Evolutionary conservation across 371 early-diverging fungal species (phyloP).

Genomic region (Gilbertella persicaria): DNA sequence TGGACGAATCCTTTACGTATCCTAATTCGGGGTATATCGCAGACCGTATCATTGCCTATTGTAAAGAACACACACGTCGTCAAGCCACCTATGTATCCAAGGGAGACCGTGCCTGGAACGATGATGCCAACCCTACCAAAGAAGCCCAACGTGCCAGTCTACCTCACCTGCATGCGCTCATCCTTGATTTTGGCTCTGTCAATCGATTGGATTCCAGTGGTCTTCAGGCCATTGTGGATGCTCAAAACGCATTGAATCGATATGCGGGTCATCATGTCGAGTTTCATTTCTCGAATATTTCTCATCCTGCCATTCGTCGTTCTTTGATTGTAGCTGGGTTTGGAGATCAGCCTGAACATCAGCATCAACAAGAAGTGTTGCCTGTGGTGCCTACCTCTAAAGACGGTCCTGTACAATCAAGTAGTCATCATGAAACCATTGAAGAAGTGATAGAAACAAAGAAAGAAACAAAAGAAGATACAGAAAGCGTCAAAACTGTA

Average conservation of each 20-base stretch:
- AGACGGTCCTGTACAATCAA: constrained; percentile 29
- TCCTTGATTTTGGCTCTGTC: constrained; percentile 69
- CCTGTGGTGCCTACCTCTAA: constrained; percentile 45
- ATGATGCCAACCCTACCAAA: constrained; percentile 29
- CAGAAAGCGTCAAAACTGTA: constrained; percentile 18
- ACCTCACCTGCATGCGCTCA: constrained; percentile 59
- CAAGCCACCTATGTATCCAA: constrained; percentile 21
- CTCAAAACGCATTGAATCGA: constrained; percentile 48
- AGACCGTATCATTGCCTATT: constrained; percentile 48
- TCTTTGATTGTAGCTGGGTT: constrained; percentile 48
- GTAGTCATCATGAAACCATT: background rate
- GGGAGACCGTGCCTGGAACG: constrained; percentile 58
- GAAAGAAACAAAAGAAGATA: constrained; percentile 7
- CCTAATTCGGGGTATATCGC: constrained; percentile 66
- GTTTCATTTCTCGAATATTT: constrained; percentile 53
- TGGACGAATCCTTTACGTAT: constrained; percentile 69
- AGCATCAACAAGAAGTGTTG: constrained; percentile 28
- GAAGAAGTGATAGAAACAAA: background rate
- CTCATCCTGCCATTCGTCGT: constrained; percentile 37
- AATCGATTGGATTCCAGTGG: constrained; percentile 68
- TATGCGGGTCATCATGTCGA: constrained; percentile 59
- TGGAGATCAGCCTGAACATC: constrained; percentile 27
- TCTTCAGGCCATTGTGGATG: constrained; percentile 62
- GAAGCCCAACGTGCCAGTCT: constrained; percentile 28
- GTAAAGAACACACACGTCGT: constrained; percentile 37